These are phyloP conservation scores for Meyerozyma elateridarum DNA, from an alignment of 1,139 yeast genomes.

Conservation along the genomic window DNA sequence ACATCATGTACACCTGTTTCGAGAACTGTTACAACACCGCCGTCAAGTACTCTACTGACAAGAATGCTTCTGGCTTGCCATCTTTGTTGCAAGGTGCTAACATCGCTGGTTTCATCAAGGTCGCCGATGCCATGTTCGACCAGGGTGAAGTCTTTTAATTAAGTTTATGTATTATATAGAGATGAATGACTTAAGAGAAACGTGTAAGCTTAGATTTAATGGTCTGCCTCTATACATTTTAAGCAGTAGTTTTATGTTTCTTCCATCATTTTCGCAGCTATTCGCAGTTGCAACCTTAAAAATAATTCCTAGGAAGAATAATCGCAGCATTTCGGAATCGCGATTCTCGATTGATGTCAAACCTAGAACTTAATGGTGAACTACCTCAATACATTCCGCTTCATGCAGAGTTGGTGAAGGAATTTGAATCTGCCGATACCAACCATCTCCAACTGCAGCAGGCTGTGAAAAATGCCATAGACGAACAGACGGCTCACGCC, in stretches of 20 bases:
- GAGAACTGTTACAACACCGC: slow-evolving; percentile 90
- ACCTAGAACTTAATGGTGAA: slow-evolving; percentile 1
- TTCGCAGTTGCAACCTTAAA: too few species aligned
- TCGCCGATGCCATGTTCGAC: slow-evolving; percentile 96
- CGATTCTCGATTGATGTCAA: too few species aligned
- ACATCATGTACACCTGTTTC: slow-evolving; percentile 91
- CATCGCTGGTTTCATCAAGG: slow-evolving; percentile 98
- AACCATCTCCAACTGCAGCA: slow-evolving; percentile 4
- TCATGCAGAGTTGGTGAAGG: slow-evolving; percentile 6
- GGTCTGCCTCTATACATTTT: too few species aligned
- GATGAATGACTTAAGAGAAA: too few species aligned
- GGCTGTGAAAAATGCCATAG: slow-evolving; percentile 4
- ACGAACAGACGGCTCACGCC: slow-evolving; percentile 6
- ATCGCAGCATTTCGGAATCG: too few species aligned
- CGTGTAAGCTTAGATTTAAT: too few species aligned
- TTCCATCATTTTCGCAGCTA: too few species aligned
- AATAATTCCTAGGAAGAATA: too few species aligned
- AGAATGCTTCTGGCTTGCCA: slow-evolving; percentile 58
- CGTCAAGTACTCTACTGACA: slow-evolving; percentile 68
- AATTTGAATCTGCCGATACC: slow-evolving; percentile 8
- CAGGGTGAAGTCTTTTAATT: slow-evolving; percentile 86
- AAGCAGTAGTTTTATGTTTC: too few species aligned
- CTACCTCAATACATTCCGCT: slow-evolving; percentile 8
- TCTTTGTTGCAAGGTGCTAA: slow-evolving; percentile 97
- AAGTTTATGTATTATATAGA: too few species aligned